Percentiles rank a stretch among this genome's conserved stretches.
Evolutionary conservation across 164 flowering plant genomes (phyloP).

Genomic region (Tinospora cordifolia): DNA sequence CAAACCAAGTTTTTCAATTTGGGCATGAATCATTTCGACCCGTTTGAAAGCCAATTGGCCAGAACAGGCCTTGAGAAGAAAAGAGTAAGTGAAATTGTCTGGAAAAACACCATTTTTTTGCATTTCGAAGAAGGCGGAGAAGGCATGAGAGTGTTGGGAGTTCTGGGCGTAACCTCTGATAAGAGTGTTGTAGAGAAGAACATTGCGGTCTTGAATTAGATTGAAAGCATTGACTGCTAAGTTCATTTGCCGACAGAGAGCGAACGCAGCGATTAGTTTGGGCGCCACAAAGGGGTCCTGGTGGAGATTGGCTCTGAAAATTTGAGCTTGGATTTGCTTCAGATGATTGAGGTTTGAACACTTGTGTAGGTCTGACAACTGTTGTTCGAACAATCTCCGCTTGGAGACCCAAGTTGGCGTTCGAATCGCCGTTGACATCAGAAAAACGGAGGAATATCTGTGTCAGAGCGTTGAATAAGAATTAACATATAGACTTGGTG

Average conservation of each 20-base stretch:
- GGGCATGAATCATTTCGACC: conserved; percentile 59
- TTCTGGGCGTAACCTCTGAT: conserved; percentile 53
- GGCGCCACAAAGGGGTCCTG: conserved; percentile 48
- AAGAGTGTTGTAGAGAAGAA: conserved; percentile 51
- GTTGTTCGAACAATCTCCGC: conserved; percentile 53
- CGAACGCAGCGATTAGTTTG: conserved; percentile 58
- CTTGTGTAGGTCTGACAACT: conserved; percentile 53
- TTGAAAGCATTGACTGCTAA: conserved; percentile 43
- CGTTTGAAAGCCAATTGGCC: conserved; percentile 26
- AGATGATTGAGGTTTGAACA: conserved; percentile 46
- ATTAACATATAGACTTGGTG: too few species aligned
- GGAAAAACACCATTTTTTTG: conserved; percentile 36
- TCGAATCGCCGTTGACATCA: conserved; percentile 31
- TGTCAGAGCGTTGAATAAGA: too few species aligned
- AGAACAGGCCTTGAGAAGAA: conserved; percentile 56
- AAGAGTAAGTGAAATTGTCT: conserved; percentile 67
- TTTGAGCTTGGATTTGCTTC: conserved; percentile 62
- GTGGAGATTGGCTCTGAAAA: conserved; percentile 53
- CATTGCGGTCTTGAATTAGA: conserved; percentile 41
- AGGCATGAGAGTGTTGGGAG: conserved; percentile 38
- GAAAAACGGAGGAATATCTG: too few species aligned
- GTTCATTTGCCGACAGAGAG: conserved; percentile 46
- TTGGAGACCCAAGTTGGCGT: conserved; percentile 59
- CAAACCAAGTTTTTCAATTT: conserved; percentile 52
- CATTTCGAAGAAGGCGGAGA: conserved; percentile 45